Conservation (phyloP, 2,329 filamentous ascomycete species). For the Ophiocordyceps unilateralis region DNA sequence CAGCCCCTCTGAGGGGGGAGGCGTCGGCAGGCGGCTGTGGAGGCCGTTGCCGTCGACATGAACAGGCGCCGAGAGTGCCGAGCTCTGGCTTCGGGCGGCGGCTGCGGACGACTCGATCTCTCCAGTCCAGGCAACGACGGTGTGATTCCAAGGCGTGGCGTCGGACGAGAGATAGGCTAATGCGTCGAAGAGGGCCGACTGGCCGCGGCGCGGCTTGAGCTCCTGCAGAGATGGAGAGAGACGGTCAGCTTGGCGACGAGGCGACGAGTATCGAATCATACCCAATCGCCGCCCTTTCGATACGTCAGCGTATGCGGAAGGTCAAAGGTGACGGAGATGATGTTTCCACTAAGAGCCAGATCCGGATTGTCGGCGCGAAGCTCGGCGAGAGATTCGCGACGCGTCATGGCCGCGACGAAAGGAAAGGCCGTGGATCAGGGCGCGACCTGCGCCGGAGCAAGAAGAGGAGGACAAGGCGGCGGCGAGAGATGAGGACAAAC, state of each 20-base stretch:
- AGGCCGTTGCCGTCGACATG: constrained; percentile 30
- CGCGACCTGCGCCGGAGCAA: too few species aligned
- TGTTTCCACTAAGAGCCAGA: constrained; percentile 42
- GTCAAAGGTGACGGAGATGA: constrained; percentile 49
- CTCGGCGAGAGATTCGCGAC: constrained; percentile 34
- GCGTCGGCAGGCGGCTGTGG: background rate
- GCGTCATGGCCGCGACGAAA: constrained; percentile 17
- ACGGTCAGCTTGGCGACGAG: too few species aligned
- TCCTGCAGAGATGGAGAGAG: constrained; percentile 45
- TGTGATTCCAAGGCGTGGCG: constrained; percentile 76
- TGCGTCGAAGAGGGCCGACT: constrained; percentile 83
- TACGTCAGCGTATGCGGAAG: constrained; percentile 43
- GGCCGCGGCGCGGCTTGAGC: constrained; percentile 61
- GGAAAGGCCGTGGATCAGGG: too few species aligned
- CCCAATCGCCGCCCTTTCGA: constrained; percentile 42
- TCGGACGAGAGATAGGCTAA: constrained; percentile 78
- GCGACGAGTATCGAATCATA: too few species aligned
- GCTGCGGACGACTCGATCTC: constrained; percentile 51
- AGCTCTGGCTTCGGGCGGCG: constrained; percentile 48
- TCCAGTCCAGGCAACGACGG: constrained; percentile 85
- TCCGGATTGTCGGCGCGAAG: constrained; percentile 38
- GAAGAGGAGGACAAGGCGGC: too few species aligned
- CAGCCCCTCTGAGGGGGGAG: background rate
- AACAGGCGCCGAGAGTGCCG: too few species aligned
- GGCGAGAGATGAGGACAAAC: too few species aligned